A percentile compares a stretch with the other conserved stretches of the same genome.
These are phyloP conservation scores for Capsicum pubescens DNA, from an alignment of 257 asterid species.

Conservation along the genomic window DNA sequence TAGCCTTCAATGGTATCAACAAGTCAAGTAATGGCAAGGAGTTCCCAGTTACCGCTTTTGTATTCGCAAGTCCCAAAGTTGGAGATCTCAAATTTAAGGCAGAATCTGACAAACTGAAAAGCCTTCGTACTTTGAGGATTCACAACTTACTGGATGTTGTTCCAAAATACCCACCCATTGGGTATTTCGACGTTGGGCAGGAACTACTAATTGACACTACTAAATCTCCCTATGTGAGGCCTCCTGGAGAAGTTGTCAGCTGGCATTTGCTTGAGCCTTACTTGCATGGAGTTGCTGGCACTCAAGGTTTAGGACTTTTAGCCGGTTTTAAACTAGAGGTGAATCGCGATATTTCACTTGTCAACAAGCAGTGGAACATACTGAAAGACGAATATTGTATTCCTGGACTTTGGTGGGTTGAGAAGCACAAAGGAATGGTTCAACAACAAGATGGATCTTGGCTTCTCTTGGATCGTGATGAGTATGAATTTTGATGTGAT, in stretches of 20 bases:
- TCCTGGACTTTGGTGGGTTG: conserved; percentile 67
- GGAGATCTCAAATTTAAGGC: conserved; percentile 55
- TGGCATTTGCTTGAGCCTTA: conserved; percentile 72
- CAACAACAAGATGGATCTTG: conserved; percentile 79
- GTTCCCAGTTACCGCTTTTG: conserved; percentile 66
- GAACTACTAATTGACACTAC: conserved; percentile 60
- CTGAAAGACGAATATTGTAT: conserved; percentile 60
- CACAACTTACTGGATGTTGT: conserved; percentile 63
- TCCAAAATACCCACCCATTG: conserved; percentile 55
- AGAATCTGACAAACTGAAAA: conserved; percentile 26
- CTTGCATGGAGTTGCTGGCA: conserved; percentile 87
- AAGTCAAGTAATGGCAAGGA: conserved; percentile 48
- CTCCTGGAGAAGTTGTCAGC: conserved; percentile 45
- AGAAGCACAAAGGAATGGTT: conserved; percentile 75
- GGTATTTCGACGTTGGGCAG: conserved; percentile 68
- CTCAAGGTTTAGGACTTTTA: conserved; percentile 45
- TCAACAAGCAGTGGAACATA: conserved; percentile 57
- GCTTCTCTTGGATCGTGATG: conserved; percentile 62
- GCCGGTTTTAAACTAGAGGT: conserved; percentile 51
- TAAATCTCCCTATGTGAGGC: conserved; percentile 56
- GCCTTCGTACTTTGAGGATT: conserved; percentile 48
- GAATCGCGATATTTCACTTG: conserved; percentile 56
- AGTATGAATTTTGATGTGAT: background rate
- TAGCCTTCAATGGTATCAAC: conserved; percentile 60
- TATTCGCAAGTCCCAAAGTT: conserved; percentile 70